A percentile compares a stretch with the other conserved stretches of the same genome.
phyloP scores from a whole-genome alignment of 192 early-diverging fungal genomes.

The Coemansia sp. region DNA sequence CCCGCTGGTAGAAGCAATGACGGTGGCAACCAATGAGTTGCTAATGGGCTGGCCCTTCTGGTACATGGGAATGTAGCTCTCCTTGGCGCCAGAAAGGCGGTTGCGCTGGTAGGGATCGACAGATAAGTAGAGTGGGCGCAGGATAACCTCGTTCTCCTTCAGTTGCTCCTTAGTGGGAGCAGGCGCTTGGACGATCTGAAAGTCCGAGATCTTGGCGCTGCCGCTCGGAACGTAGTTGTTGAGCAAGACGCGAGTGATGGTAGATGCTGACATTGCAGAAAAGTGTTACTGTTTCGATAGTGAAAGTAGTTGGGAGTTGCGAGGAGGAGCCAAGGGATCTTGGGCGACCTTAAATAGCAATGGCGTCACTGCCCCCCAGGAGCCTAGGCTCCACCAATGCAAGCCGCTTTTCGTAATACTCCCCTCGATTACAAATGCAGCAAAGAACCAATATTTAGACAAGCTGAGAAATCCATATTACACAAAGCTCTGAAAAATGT shows the following conservation, averaged over 20 bases:
- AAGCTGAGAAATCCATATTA: background rate
- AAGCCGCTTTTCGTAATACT: background rate
- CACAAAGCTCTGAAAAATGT: background rate
- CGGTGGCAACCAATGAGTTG: constrained; percentile 53
- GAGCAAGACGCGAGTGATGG: constrained; percentile 20
- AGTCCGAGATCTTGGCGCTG: constrained; percentile 18
- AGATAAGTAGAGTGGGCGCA: constrained; percentile 67
- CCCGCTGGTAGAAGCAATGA: constrained; percentile 60
- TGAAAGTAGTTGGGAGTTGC: background rate
- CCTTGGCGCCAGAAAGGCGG: constrained; percentile 59
- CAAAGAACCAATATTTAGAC: background rate
- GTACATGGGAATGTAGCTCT: constrained; percentile 62
- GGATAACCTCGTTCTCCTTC: constrained; percentile 28
- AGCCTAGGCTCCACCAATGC: too few relatives aligned
- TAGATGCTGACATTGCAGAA: constrained; percentile 5
- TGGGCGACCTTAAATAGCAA: background rate
- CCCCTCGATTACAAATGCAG: background rate
- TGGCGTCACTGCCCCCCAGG: too few relatives aligned
- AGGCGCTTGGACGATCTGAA: constrained; percentile 11
- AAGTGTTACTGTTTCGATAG: background rate
- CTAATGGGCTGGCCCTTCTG: constrained; percentile 53
- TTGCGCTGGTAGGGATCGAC: constrained; percentile 74
- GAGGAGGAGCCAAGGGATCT: background rate
- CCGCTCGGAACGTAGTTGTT: constrained; percentile 17
- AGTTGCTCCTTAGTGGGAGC: constrained; percentile 25